A percentile compares a stretch with the other conserved stretches of the same genome.
These are phyloP conservation scores for Polygonum aviculare DNA, from an alignment of 148 eudicot species.

Conservation along the genomic window DNA sequence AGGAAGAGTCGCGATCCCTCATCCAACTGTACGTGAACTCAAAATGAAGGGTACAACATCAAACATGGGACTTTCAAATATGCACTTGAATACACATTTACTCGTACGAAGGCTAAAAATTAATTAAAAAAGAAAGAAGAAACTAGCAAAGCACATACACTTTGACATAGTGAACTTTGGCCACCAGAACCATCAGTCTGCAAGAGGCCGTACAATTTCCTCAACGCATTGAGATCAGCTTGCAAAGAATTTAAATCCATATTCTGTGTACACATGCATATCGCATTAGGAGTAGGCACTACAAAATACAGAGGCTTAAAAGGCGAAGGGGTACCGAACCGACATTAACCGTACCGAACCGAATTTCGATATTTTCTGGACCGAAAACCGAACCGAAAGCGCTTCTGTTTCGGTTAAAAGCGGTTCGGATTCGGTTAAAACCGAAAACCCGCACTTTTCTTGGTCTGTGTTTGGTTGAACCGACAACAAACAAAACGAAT, in stretches of 20 bases:
- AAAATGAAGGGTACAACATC: background rate
- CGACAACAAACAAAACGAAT: too few species aligned
- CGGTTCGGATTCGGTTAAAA: too few species aligned
- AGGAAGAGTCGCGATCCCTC: background rate
- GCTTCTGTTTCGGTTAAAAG: too few species aligned
- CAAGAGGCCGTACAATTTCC: constrained; percentile 2
- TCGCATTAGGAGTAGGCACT: too few species aligned
- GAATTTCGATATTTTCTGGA: too few species aligned
- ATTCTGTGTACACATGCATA: background rate
- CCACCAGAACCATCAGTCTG: background rate
- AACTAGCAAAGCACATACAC: background rate
- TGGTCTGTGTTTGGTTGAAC: too few species aligned
- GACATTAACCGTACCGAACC: too few species aligned
- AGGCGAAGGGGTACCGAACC: too few species aligned
- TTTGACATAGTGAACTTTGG: background rate
- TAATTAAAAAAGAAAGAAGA: background rate
- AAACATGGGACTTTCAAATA: background rate
- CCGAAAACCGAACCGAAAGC: too few species aligned
- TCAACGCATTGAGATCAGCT: background rate
- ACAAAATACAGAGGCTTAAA: too few species aligned
- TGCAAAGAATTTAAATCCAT: constrained; percentile 1
- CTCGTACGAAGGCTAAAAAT: background rate
- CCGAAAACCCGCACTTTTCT: too few species aligned
- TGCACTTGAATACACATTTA: background rate
- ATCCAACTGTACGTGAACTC: background rate